Evolutionary conservation across 768 basidiomycete genomes (phyloP).

Genomic region (Mycena chlorophos): DNA sequence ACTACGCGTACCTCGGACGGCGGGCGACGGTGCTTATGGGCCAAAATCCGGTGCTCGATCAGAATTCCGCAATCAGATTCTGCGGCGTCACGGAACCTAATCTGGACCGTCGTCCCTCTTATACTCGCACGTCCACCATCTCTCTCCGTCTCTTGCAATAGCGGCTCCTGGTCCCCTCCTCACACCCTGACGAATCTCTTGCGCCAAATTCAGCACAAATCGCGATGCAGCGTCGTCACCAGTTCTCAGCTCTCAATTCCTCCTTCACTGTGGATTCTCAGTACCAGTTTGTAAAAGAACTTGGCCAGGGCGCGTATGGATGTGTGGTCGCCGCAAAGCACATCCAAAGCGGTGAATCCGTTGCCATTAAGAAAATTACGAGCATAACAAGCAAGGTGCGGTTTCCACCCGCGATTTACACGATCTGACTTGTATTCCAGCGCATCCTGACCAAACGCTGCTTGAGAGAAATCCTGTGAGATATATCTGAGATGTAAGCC

Average conservation of each 20-base stretch:
- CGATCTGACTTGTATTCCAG: constrained; percentile 36
- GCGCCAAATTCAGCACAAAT: not conserved
- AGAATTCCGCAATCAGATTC: not conserved
- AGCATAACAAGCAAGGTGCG: constrained; percentile 87
- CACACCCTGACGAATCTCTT: no score
- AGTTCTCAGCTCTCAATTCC: constrained; percentile 61
- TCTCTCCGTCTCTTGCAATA: no score
- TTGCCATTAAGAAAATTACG: constrained; percentile 95
- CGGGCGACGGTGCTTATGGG: no score
- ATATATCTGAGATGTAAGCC: constrained; percentile 12
- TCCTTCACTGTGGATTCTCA: constrained; percentile 85
- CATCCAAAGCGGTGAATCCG: constrained; percentile 80
- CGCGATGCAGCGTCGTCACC: constrained; percentile 20
- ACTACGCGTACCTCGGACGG: not conserved
- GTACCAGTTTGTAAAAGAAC: constrained; percentile 94
- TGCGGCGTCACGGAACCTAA: not conserved
- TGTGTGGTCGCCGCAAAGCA: constrained; percentile 88
- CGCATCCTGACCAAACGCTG: constrained; percentile 96
- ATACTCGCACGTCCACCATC: not conserved
- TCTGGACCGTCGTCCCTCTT: not conserved
- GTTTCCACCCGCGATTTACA: not conserved
- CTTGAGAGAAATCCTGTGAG: constrained; percentile 88
- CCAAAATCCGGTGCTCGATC: no score
- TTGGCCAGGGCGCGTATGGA: constrained; percentile 94
- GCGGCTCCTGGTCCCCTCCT: no score